phyloP scores from a whole-genome alignment of 225 moss, liverwort and hornwort genomes.

The Sphagnum tenellum region DNA sequence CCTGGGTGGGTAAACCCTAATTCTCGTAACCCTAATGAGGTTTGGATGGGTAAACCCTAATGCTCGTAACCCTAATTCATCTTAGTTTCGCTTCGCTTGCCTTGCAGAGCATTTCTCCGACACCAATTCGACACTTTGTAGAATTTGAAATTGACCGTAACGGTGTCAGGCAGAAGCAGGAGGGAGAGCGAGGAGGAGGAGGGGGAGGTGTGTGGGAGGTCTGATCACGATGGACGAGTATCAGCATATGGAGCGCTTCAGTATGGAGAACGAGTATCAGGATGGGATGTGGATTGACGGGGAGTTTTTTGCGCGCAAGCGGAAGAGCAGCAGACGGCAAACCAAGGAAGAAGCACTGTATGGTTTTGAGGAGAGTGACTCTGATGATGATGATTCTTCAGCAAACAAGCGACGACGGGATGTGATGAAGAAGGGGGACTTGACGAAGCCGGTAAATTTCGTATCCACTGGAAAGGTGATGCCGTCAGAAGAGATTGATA shows the following conservation, averaged over 20 bases:
- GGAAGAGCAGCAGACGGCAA: constrained; percentile 55
- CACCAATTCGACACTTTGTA: too few species aligned
- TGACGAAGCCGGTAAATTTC: constrained; percentile 74
- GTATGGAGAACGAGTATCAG: constrained; percentile 67
- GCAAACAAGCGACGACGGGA: constrained; percentile 70
- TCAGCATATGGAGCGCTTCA: constrained; percentile 91
- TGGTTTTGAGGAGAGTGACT: constrained; percentile 64
- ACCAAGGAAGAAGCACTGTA: constrained; percentile 83
- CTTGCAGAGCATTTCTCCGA: too few species aligned
- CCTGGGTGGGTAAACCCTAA: too few species aligned
- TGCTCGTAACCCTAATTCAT: too few species aligned
- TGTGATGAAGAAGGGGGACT: constrained; percentile 49
- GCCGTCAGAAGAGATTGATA: constrained; percentile 59
- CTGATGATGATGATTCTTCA: constrained; percentile 63
- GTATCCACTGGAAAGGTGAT: constrained; percentile 72
- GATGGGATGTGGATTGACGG: constrained; percentile 74
- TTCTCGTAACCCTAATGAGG: too few species aligned
- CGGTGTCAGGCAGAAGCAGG: too few species aligned
- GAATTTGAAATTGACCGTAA: too few species aligned
- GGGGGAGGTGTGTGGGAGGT: neutral
- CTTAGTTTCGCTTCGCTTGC: too few species aligned
- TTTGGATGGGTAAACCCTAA: too few species aligned
- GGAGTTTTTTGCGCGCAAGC: constrained; percentile 61
- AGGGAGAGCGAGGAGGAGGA: too few species aligned
- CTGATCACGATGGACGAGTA: constrained; percentile 67